Evolutionary conservation across 2,329 filamentous ascomycete species (phyloP).

Genomic region (Penicillium oxalicum): DNA sequence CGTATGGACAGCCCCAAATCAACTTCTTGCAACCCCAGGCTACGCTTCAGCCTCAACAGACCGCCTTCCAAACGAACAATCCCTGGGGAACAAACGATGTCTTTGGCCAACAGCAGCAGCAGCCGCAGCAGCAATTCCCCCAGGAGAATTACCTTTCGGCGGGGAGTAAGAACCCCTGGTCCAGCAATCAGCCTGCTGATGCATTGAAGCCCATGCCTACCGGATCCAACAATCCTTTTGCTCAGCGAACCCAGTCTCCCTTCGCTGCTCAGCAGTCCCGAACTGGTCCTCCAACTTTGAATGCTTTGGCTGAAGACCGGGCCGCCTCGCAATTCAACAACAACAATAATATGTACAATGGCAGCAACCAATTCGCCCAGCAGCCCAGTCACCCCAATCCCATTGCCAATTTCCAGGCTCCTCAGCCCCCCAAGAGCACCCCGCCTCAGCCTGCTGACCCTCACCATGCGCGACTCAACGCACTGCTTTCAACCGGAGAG

Average conservation of each 20-base stretch:
- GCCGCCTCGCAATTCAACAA: constrained; percentile 59
- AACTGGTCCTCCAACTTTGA: constrained; percentile 62
- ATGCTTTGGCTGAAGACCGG: constrained; percentile 76
- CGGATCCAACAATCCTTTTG: constrained; percentile 97
- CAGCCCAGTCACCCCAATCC: constrained; percentile 38
- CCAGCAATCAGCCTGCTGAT: constrained; percentile 54
- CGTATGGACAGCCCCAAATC: constrained; percentile 36
- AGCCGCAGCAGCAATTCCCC: constrained; percentile 40
- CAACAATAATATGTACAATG: constrained; percentile 35
- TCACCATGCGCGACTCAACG: constrained; percentile 70
- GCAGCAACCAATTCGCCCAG: constrained; percentile 29
- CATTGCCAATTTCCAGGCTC: constrained; percentile 28
- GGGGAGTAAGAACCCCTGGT: constrained; percentile 94
- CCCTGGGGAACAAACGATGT: constrained; percentile 48
- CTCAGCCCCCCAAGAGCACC: constrained; percentile 30
- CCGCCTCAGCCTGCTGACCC: constrained; percentile 43
- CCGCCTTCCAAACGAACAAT: constrained; percentile 51
- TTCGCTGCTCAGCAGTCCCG: constrained; percentile 40
- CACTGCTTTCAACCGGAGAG: constrained; percentile 77
- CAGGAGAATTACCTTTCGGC: constrained; percentile 61
- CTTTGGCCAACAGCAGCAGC: constrained; percentile 39
- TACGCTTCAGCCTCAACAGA: constrained; percentile 54
- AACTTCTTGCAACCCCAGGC: constrained; percentile 47
- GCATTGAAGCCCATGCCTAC: constrained; percentile 76
- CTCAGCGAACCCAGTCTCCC: constrained; percentile 57